A percentile compares a stretch with the other conserved stretches of the same genome.
Evolutionary conservation across 257 asterid species (phyloP).

Genomic region (Ligustrum vulgare): DNA sequence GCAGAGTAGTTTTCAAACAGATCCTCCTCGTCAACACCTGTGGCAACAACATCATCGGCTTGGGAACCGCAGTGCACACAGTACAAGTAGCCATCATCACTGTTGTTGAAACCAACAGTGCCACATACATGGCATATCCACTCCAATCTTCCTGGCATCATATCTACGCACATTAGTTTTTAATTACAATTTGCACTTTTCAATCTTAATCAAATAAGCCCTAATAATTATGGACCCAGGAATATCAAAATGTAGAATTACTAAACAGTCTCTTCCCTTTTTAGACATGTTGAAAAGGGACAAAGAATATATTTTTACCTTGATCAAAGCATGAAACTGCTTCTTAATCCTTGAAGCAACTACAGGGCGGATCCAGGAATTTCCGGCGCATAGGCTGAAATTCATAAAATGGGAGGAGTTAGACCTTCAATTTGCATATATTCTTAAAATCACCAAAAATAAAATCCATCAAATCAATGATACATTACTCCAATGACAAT

Average conservation of each 20-base stretch:
- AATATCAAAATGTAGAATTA: not conserved
- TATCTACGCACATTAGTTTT: not conserved
- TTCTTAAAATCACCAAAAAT: too few species aligned
- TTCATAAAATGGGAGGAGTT: too few species aligned
- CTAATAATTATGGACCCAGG: not conserved
- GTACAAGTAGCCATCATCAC: constrained; percentile 60
- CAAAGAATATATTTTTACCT: not conserved
- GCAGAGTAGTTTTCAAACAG: constrained; percentile 33
- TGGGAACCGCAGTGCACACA: constrained; percentile 53
- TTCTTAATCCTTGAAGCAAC: too few species aligned
- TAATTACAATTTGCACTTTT: not conserved
- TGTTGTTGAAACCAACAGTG: constrained; percentile 31
- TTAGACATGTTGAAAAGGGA: not conserved
- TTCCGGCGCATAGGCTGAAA: too few species aligned
- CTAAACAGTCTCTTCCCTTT: not conserved
- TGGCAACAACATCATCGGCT: constrained; percentile 56
- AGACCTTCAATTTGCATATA: too few species aligned
- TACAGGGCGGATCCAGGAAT: too few species aligned
- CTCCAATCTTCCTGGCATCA: constrained; percentile 38
- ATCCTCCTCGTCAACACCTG: constrained; percentile 52
- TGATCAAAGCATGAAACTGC: constrained; percentile 33
- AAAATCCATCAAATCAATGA: too few species aligned
- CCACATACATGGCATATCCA: constrained; percentile 51
- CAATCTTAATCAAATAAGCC: not conserved
- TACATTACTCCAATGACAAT: too few species aligned